Percentiles rank a stretch among this genome's conserved stretches.
Conservation (phyloP, 306 rosid genomes). For the Canavalia ensiformis region DNA sequence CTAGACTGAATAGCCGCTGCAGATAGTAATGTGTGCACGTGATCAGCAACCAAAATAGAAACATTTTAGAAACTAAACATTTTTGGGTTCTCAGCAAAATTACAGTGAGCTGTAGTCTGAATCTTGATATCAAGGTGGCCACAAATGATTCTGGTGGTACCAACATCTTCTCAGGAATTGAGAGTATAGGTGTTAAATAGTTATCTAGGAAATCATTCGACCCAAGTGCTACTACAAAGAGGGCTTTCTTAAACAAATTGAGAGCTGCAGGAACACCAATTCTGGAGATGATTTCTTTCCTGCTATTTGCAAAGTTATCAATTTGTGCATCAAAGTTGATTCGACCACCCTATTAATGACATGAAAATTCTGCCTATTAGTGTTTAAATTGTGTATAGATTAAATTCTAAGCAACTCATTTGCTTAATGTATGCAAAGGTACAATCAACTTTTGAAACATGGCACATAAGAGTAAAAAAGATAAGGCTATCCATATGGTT, state of each 20-base stretch:
- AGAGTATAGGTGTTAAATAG: slow-evolving; percentile 65
- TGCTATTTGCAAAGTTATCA: slow-evolving; percentile 69
- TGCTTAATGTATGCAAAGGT: no score
- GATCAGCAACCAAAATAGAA: background rate
- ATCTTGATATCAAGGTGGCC: slow-evolving; percentile 59
- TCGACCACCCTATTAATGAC: slow-evolving; percentile 62
- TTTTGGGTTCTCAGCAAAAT: slow-evolving; percentile 18
- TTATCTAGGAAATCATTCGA: slow-evolving; percentile 76
- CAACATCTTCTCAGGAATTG: slow-evolving; percentile 51
- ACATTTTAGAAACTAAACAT: background rate
- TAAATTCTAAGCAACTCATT: background rate
- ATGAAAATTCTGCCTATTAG: background rate
- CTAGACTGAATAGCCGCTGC: slow-evolving; percentile 73
- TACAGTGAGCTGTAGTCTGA: slow-evolving; percentile 68
- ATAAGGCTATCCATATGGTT: background rate
- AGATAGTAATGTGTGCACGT: background rate
- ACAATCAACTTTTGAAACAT: background rate
- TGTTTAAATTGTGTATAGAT: background rate
- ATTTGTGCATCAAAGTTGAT: slow-evolving; percentile 77
- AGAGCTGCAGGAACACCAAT: slow-evolving; percentile 58
- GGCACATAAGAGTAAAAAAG: background rate
- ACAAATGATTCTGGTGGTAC: slow-evolving; percentile 68
- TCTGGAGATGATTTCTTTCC: slow-evolving; percentile 67
- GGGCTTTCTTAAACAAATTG: slow-evolving; percentile 50
- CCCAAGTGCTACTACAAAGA: slow-evolving; percentile 69